These are phyloP conservation scores for Malus domestica DNA, from an alignment of 306 rosid genomes.

Conservation along the genomic window DNA sequence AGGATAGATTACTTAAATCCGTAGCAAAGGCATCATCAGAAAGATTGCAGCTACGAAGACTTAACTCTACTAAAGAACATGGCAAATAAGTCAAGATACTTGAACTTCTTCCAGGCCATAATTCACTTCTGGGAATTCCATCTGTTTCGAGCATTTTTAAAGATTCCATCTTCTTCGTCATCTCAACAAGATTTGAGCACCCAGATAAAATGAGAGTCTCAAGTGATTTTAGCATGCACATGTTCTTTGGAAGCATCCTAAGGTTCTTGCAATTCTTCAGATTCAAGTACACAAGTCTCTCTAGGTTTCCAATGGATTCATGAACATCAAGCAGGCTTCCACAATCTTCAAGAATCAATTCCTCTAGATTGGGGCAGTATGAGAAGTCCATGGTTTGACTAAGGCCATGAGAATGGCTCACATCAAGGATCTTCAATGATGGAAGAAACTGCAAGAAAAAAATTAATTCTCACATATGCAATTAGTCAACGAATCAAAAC, in stretches of 20 bases:
- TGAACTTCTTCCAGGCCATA: no score
- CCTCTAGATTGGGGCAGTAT: background rate
- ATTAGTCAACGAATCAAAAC: background rate
- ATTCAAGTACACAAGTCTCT: background rate
- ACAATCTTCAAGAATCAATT: background rate
- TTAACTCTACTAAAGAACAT: no score
- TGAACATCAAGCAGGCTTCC: background rate
- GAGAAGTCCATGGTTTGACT: background rate
- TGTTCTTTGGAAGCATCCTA: background rate
- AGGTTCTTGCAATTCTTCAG: constrained; percentile 6
- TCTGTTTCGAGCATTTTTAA: background rate
- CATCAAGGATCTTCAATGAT: constrained; percentile 5
- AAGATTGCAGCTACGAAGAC: no score
- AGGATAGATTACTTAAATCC: background rate
- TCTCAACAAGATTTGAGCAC: background rate
- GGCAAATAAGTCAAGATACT: no score
- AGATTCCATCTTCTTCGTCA: background rate
- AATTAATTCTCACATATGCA: background rate
- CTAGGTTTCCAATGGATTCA: constrained; percentile 10
- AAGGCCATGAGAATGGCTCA: constrained; percentile 2
- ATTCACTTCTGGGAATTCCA: no score
- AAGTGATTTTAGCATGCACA: background rate
- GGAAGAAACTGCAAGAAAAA: background rate
- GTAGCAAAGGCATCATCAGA: no score
- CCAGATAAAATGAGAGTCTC: background rate